Evolutionary conservation across 495 filamentous ascomycete species (phyloP).

Genomic region (Xylaria longipes): DNA sequence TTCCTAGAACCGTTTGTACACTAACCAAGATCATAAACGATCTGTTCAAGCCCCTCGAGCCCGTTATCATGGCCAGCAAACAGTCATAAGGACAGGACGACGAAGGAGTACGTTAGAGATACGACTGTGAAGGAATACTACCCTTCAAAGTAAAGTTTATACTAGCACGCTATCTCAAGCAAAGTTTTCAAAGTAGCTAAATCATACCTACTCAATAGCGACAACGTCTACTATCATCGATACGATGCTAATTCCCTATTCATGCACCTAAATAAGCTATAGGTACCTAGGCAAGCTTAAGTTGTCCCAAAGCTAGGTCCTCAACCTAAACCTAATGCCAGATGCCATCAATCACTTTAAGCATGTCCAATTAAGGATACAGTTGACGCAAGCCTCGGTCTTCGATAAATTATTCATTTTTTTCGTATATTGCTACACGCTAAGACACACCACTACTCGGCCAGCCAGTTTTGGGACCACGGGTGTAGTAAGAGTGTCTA

Average conservation of each 20-base stretch:
- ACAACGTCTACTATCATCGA: not conserved
- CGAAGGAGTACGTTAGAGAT: not conserved
- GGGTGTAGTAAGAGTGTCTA: not conserved
- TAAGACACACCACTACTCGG: not conserved
- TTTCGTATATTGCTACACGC: conserved; percentile 7
- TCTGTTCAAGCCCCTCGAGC: too few species aligned
- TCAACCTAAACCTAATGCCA: not conserved
- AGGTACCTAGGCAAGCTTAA: not conserved
- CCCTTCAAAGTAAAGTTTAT: not conserved
- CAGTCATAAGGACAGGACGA: too few species aligned
- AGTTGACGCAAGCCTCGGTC: not conserved
- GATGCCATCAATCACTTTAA: not conserved
- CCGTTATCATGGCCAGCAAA: too few species aligned
- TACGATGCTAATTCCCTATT: not conserved
- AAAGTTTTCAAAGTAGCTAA: not conserved
- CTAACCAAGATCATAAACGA: too few species aligned
- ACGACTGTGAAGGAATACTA: not conserved
- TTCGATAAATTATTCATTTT: not conserved
- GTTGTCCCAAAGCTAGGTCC: not conserved
- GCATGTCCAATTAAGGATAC: not conserved
- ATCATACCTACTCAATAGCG: not conserved
- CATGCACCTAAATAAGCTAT: not conserved
- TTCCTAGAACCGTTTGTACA: too few species aligned
- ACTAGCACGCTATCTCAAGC: not conserved
- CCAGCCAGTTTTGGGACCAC: not conserved